Evolutionary conservation across 1,284 basidiomycete genomes (phyloP).

Genomic region (Bjerkandera adusta): DNA sequence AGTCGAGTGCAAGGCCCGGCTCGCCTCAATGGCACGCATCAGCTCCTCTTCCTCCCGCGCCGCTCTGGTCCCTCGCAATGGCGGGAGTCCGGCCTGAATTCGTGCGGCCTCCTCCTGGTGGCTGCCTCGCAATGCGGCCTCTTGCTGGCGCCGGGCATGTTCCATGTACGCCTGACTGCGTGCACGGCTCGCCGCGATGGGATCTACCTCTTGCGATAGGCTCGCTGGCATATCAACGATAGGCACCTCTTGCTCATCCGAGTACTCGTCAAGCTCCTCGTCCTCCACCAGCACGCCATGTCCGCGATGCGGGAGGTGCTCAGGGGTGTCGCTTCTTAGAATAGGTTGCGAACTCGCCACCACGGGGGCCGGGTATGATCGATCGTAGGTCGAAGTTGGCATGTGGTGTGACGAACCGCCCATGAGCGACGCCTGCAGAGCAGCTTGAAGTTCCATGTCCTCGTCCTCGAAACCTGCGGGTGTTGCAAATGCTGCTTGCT

Average conservation of each 20-base stretch:
- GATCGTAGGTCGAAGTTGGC: background rate
- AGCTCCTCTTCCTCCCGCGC: constrained; percentile 60
- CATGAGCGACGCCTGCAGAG: constrained; percentile 74
- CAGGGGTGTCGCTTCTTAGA: background rate
- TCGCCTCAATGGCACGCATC: constrained; percentile 65
- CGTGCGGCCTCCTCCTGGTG: constrained; percentile 44
- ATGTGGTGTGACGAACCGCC: constrained; percentile 14
- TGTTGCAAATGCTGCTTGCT: background rate
- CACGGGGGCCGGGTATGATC: constrained; percentile 5
- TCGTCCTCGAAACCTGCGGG: constrained; percentile 50
- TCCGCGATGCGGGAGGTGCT: background rate
- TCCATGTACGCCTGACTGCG: constrained; percentile 62
- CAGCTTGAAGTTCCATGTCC: constrained; percentile 84
- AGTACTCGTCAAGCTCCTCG: constrained; percentile 17
- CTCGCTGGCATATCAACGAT: background rate
- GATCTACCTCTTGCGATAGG: constrained; percentile 38
- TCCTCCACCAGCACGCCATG: constrained; percentile 4
- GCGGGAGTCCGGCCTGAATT: constrained; percentile 20
- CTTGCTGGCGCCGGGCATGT: constrained; percentile 67
- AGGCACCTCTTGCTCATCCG: constrained; percentile 16
- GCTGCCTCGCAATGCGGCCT: constrained; percentile 59
- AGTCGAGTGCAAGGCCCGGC: constrained; percentile 46
- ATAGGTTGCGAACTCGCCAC: background rate
- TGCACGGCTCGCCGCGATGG: constrained; percentile 64
- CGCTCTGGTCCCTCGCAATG: constrained; percentile 22